A percentile compares a stretch with the other conserved stretches of the same genome.
Evolutionary conservation across 768 basidiomycete genomes (phyloP).

Genomic region (Filobasidium floriforme): DNA sequence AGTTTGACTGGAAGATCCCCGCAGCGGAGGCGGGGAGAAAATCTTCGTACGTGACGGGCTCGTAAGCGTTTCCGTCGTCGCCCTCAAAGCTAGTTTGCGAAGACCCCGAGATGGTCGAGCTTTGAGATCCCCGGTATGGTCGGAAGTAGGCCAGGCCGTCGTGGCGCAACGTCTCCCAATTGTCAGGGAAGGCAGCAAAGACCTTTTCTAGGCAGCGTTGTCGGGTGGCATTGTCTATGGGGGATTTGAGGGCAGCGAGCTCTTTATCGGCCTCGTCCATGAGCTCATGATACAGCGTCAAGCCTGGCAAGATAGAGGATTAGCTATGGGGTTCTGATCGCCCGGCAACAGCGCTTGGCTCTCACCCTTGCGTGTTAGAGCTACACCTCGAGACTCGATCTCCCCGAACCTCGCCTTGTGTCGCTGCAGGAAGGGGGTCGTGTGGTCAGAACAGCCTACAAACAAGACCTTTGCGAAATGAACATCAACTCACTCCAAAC

Average conservation of each 20-base stretch:
- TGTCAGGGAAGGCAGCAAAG: conserved; percentile 33
- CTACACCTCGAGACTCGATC: conserved; percentile 38
- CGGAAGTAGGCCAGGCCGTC: conserved; percentile 34
- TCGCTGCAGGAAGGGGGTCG: not conserved
- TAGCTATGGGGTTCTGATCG: not conserved
- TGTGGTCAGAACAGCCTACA: no score
- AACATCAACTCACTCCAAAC: conserved; percentile 7
- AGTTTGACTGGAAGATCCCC: conserved; percentile 39
- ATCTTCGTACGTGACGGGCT: conserved; percentile 39
- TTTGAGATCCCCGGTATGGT: conserved; percentile 15
- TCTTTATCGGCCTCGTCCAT: conserved; percentile 20
- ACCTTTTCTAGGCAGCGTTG: conserved; percentile 25
- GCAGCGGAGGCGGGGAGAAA: conserved; percentile 43
- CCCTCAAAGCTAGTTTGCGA: not conserved
- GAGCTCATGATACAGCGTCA: conserved; percentile 26
- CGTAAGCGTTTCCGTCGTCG: conserved; percentile 12
- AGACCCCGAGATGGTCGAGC: conserved; percentile 1
- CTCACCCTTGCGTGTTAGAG: conserved; percentile 32
- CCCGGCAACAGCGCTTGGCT: not conserved
- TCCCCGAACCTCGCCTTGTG: conserved; percentile 41
- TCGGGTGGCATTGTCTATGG: conserved; percentile 27
- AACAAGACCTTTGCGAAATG: conserved; percentile 10
- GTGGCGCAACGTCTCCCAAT: conserved; percentile 29
- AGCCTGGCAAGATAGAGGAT: not conserved
- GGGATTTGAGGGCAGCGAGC: conserved; percentile 7